Base-by-base conservation (phyloP, 768 basidiomycete species). In the Hygrocybe coccinea region DNA sequence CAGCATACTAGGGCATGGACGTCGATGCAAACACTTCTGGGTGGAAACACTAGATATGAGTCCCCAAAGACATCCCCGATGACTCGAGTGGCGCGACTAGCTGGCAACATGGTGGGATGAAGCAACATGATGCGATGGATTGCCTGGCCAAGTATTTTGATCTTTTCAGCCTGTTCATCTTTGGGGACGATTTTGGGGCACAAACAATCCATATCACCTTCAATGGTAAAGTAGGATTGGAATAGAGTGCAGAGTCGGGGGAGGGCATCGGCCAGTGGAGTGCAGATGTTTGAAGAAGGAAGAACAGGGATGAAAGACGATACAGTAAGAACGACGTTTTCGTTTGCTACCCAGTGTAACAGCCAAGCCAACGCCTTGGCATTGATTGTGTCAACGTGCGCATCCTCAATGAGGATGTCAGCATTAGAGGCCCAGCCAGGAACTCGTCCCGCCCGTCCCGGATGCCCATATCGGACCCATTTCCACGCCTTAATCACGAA, bases 61-160 rank as follows among this genome's bases (percentile, higher is more conserved):
- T 54, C 53, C 6, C 43, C 53, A 37, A 54, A 54, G 17, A 54
- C 25, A 48, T 54, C 53, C 5, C 53, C 53, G 14, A 54, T 54
- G 21, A 37, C 53, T 9, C 53, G 45, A 46, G 53, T 46, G n/a
- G 53, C 53, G 33, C 44, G 53, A 12, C 38, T 38, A 9, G 53
- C 53, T 34, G 7, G 53, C 21, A 24, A 44, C 11, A 11, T 53
- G 19, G 7, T 36, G 7, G 50, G 52, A 46, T 37, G 34, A 25
- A 12, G 11, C 17, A 54, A n/a, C 53, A 54, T 54, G 17, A 54
- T 54, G 24, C 53, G 53, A 22, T 54, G 53, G 24, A 54, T 54
- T 8, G 41, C 53, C 3, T 44, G 53, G 24, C 53, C 53, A 45
- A 54, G 29, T 6, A 35, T 35, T 37, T 33, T 54, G 33, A 54